These are phyloP conservation scores for Fusarium succisae DNA, from an alignment of 2,329 filamentous ascomycete genomes.

Conservation along the genomic window DNA sequence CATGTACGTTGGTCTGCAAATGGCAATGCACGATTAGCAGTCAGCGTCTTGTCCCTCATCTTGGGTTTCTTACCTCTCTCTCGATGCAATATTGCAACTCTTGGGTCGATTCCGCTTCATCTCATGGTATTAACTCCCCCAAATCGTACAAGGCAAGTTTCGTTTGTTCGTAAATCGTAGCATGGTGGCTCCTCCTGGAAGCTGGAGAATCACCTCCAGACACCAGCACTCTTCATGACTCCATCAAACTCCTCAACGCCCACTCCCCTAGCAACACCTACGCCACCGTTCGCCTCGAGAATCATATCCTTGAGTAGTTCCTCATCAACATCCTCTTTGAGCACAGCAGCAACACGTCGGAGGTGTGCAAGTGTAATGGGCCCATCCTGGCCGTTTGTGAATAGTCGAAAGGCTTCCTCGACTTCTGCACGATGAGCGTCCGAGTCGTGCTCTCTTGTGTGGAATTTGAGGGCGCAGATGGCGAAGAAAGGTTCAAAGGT, in stretches of 20 bases:
- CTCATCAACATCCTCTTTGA: slow-evolving; percentile 87
- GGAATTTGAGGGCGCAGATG: slow-evolving; percentile 87
- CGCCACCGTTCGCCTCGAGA: slow-evolving; percentile 87
- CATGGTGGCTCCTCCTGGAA: background rate
- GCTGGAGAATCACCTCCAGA: slow-evolving; percentile 70
- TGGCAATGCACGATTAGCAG: background rate
- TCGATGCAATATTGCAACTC: background rate
- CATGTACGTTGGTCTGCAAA: background rate
- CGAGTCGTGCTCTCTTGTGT: slow-evolving; percentile 64
- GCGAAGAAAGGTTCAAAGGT: slow-evolving; percentile 85
- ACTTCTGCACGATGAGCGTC: slow-evolving; percentile 73
- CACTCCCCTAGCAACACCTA: slow-evolving; percentile 75
- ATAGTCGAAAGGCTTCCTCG: slow-evolving; percentile 82
- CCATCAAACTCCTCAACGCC: slow-evolving; percentile 82
- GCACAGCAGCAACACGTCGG: slow-evolving; percentile 77
- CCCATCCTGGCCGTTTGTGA: slow-evolving; percentile 65
- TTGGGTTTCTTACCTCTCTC: slow-evolving; percentile 9
- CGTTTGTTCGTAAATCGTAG: slow-evolving; percentile 33
- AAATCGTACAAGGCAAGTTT: slow-evolving; percentile 8
- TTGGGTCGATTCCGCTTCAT: background rate
- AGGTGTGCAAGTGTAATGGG: slow-evolving; percentile 85
- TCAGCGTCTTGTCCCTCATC: background rate
- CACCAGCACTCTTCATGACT: slow-evolving; percentile 85
- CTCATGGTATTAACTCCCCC: background rate
- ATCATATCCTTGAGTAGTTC: slow-evolving; percentile 93